Conservation (phyloP, 2,329 filamentous ascomycete species). For the Diplodia sapinea region DNA sequence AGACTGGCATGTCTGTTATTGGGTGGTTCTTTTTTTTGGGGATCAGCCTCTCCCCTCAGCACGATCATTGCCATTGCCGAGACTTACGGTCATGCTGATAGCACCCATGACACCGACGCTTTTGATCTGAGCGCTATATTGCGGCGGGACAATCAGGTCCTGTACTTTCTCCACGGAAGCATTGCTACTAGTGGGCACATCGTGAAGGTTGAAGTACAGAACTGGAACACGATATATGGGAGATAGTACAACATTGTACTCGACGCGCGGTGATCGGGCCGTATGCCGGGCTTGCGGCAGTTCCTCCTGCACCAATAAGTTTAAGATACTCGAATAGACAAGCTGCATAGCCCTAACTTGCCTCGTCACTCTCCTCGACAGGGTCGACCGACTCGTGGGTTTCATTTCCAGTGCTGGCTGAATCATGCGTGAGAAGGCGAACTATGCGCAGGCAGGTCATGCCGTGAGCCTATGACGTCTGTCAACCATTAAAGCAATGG, state of each 20-base stretch:
- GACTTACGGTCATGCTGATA: constrained; percentile 45
- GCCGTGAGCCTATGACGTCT: constrained; percentile 15
- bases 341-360: constrained; percentile 9
- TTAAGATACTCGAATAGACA: neutral
- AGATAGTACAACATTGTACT: constrained; percentile 53
- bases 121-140: constrained; percentile 43
- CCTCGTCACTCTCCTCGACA: constrained; percentile 28
- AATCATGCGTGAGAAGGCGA: constrained; percentile 6
- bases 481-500: constrained; percentile 1
- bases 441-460: constrained; percentile 19
- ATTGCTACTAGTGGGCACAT: neutral
- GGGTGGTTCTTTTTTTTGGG: constrained; percentile 73
- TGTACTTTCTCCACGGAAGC: constrained; percentile 46
- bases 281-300: constrained; percentile 27
- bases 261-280: neutral
- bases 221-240: constrained; percentile 54
- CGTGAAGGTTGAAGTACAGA: constrained; percentile 47
- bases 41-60: constrained; percentile 5
- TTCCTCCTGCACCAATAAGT: constrained; percentile 34
- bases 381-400: constrained; percentile 5
- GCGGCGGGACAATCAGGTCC: constrained; percentile 44
- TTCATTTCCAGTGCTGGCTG: neutral
- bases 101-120: constrained; percentile 48
- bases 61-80: neutral
- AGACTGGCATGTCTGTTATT: constrained; percentile 74